These are phyloP conservation scores for Phaeophleospora eucalypticola DNA, from an alignment of 2,329 filamentous ascomycete genomes.

Conservation along the genomic window DNA sequence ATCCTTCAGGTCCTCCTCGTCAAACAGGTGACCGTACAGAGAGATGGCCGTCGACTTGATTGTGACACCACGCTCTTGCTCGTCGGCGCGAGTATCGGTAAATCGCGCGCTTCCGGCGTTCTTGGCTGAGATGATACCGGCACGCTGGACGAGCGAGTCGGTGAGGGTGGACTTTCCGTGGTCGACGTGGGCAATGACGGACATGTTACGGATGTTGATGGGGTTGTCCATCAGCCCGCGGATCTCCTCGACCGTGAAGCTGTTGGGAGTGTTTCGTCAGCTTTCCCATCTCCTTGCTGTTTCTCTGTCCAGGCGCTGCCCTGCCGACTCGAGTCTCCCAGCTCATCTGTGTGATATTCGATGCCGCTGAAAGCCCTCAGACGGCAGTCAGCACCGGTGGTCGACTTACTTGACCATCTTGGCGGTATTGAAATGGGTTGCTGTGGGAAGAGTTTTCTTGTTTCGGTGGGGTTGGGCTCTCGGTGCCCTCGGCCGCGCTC, in stretches of 20 bases:
- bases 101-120: conserved; percentile 95
- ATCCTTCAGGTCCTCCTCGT: conserved; percentile 88
- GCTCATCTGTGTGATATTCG: not conserved
- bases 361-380: no score
- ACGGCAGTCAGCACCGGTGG: no score
- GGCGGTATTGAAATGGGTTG: conserved; percentile 57
- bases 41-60: conserved; percentile 99
- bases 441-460: not conserved
- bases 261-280: conserved; percentile 40
- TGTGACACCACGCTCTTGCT: conserved; percentile 99
- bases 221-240: conserved; percentile 45
- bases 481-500: not conserved
- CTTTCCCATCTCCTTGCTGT: not conserved
- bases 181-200: conserved; percentile 99
- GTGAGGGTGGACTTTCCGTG: conserved; percentile 99
- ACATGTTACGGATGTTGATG: conserved; percentile 85
- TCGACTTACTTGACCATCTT: conserved; percentile 92
- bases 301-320: not conserved
- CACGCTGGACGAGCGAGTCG: conserved; percentile 98
- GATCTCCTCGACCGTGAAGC: conserved; percentile 96
- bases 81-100: conserved; percentile 94
- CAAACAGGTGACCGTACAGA: conserved; percentile 79
- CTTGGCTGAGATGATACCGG: conserved; percentile 97
- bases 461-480: not conserved
- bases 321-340: not conserved